Conservation (phyloP, 805 yeast species). For the Candida ortonii region DNA sequence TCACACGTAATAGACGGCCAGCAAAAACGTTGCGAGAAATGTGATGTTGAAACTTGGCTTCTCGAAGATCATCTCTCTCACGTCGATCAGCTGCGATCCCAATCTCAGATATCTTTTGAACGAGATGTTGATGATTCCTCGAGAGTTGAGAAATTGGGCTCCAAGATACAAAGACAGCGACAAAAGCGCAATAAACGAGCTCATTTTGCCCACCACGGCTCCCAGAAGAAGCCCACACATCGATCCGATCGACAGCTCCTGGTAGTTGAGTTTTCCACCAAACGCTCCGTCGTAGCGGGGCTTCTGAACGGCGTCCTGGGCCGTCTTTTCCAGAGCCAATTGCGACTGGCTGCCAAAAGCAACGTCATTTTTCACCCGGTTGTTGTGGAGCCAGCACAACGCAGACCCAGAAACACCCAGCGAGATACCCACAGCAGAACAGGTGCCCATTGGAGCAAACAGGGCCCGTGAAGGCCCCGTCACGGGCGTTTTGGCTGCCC, state of each 20-base stretch:
- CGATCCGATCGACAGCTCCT: constrained; percentile 62
- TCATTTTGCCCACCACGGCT: constrained; percentile 57
- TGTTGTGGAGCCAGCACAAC: constrained; percentile 14
- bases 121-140: constrained; percentile 49
- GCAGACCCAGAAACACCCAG: constrained; percentile 25
- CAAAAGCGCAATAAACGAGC: constrained; percentile 49
- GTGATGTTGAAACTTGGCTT: constrained; percentile 61
- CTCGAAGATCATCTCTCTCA: constrained; percentile 50
- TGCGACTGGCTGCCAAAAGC: constrained; percentile 12
- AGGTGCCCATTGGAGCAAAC: too few relatives aligned
- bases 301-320: constrained; percentile 11
- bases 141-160: constrained; percentile 52
- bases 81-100: constrained; percentile 41
- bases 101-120: constrained; percentile 36
- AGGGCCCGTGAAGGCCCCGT: too few relatives aligned
- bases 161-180: constrained; percentile 44
- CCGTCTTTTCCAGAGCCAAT: constrained; percentile 11
- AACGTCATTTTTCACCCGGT: constrained; percentile 23
- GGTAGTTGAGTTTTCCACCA: constrained; percentile 52
- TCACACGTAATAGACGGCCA: constrained; percentile 53
- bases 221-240: constrained; percentile 60
- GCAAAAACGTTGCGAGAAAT: constrained; percentile 51
- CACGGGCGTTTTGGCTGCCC: too few relatives aligned
- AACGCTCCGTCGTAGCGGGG: constrained; percentile 36
- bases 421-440: constrained; percentile 13